Evolutionary conservation across 225 moss, liverwort and hornwort genomes (phyloP), one percentile per base, ranked within the genome.

Genomic region (Takakia lepidozioides): DNA sequence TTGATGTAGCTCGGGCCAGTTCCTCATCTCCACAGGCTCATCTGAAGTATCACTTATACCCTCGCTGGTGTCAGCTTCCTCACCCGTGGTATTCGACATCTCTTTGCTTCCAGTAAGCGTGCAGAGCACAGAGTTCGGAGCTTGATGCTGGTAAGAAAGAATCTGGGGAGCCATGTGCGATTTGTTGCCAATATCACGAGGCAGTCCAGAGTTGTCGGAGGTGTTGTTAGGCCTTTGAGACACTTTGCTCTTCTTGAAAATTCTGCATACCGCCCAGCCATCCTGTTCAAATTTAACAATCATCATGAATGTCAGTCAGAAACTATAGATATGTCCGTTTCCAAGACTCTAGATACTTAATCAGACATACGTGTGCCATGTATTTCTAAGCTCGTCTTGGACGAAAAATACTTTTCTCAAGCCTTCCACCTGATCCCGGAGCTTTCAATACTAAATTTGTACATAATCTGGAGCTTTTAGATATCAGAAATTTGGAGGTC

Each of bases 211-310:
- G 19, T 8, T 19, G 9, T 6, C 44, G 5, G 17, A 8, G 15
- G 8, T 24, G 3, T 19, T 9, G 3, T 45, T 24, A 22, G 2
- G 44, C 34, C 41, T 39, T 59, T 26, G 19, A 30, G 55, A 24
- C 20, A 10, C 35, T 38, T 47, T 34, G 19, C 8, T 65, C 54
- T 69, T 75, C 52, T 65, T 60, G 42, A 75, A 68, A 5, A 69
- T 56, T 6, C 74, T 60, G 47, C 64, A 75, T n/a, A 75, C 60
- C 1, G 64, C 69, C 74, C 69, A 75, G 30, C 44, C 38, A 24
- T 61, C 56, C 61, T 51, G 68, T 20, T 11, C 28, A 32, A 13
- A 10, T 20, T 9, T 3, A 51, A 27, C 10, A 8, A 29, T 15
- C 10, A 51, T 29, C 18, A 29, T 15, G 18, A 1, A 51, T 27